Percentiles rank a stretch among this genome's conserved stretches.
phyloP scores from a whole-genome alignment of 2,329 filamentous ascomycete species.

The Xenoacremonium recifei region DNA sequence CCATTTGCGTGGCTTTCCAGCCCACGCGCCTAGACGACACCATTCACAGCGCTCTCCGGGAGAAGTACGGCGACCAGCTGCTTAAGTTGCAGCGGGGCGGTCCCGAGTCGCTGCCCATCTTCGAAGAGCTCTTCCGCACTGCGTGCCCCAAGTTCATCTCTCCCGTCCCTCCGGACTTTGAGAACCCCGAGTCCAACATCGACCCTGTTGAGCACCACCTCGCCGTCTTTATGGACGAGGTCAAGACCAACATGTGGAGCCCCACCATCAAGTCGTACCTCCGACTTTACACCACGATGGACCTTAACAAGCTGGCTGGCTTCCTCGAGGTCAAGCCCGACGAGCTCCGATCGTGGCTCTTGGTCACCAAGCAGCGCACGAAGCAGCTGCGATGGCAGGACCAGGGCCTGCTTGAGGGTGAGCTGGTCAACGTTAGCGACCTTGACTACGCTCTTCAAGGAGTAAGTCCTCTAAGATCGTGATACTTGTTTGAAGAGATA shows the following conservation, averaged over 20 bases:
- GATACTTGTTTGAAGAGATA: not conserved
- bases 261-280: constrained; percentile 98
- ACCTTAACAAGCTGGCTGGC: constrained; percentile 93
- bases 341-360: constrained; percentile 86
- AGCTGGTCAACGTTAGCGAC: constrained; percentile 89
- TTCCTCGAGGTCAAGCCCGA: constrained; percentile 98
- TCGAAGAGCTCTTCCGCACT: constrained; percentile 95
- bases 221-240: constrained; percentile 98
- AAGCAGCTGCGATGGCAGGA: constrained; percentile 93
- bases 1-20: constrained; percentile 98
- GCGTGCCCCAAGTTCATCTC: constrained; percentile 99
- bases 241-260: constrained; percentile 98
- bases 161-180: constrained; percentile 94
- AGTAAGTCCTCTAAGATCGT: constrained; percentile 52
- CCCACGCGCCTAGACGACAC: constrained; percentile 97
- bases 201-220: constrained; percentile 98
- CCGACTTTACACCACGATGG: constrained; percentile 99
- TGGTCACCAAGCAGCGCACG: constrained; percentile 98
- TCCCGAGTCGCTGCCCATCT: constrained; percentile 91
- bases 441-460: constrained; percentile 96
- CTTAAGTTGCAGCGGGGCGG: constrained; percentile 94
- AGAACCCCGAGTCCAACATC: constrained; percentile 92
- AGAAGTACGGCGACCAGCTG: constrained; percentile 99
- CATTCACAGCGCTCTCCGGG: constrained; percentile 94
- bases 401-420: constrained; percentile 85